phyloP scores from a whole-genome alignment of 352 stramenopile species.

The Phytophthora sansomeana region DNA sequence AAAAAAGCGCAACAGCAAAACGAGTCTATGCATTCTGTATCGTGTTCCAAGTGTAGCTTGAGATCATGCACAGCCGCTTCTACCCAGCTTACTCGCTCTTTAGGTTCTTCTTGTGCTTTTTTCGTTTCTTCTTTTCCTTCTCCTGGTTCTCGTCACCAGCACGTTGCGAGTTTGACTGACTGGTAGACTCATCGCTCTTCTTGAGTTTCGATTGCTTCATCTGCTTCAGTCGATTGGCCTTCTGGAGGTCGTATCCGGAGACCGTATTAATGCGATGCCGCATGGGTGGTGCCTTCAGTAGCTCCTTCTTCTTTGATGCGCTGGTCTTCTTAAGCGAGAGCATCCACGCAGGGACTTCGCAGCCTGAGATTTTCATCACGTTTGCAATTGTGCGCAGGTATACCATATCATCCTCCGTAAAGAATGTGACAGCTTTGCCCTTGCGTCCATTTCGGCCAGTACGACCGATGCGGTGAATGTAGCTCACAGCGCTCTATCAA shows the following conservation, averaged over 20 bases:
- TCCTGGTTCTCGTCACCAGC: constrained; percentile 19
- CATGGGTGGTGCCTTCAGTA: constrained; percentile 79
- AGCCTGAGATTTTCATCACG: constrained; percentile 98
- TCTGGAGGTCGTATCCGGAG: constrained; percentile 89
- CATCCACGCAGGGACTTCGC: constrained; percentile 99
- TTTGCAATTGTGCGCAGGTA: constrained; percentile 97
- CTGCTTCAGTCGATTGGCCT: constrained; percentile 72
- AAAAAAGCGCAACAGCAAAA: constrained; percentile 26
- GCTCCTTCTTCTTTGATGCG: constrained; percentile 75
- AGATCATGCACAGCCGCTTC: not conserved
- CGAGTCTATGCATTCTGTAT: constrained; percentile 19
- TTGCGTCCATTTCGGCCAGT: constrained; percentile 94
- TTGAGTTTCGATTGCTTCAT: constrained; percentile 52
- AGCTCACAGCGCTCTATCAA: constrained; percentile 87
- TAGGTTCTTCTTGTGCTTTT: constrained; percentile 41
- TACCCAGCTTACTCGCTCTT: constrained; percentile 23
- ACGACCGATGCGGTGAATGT: constrained; percentile 98
- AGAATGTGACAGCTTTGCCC: constrained; percentile 97
- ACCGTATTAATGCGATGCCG: constrained; percentile 87
- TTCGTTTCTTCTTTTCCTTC: constrained; percentile 32
- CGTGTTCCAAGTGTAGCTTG: constrained; percentile 3
- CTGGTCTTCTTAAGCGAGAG: constrained; percentile 94
- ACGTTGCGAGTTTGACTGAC: constrained; percentile 14
- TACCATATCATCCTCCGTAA: constrained; percentile 96
- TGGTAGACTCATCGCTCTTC: constrained; percentile 9